Evolutionary conservation across 306 rosid species (phyloP).

Genomic region (Senna tora): DNA sequence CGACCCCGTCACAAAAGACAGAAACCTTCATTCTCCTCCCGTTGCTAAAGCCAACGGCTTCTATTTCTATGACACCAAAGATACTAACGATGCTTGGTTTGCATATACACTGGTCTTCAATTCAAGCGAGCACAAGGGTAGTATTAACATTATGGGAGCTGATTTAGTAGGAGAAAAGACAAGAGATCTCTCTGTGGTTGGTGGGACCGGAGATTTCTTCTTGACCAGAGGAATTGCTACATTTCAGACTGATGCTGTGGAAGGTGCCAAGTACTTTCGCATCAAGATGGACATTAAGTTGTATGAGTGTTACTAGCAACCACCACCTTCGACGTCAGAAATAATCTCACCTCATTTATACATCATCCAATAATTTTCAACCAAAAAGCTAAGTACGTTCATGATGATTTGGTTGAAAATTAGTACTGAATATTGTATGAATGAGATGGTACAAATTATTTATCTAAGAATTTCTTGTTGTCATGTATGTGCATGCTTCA

Average conservation of each 20-base stretch:
- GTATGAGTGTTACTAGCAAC: conserved; percentile 45
- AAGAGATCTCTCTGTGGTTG: conserved; percentile 59
- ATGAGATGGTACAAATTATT: too few species aligned
- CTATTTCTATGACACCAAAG: conserved; percentile 55
- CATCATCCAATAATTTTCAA: too few species aligned
- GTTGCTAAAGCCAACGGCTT: conserved; percentile 53
- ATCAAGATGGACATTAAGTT: conserved; percentile 58
- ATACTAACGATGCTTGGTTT: conserved; percentile 52
- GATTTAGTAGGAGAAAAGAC: conserved; percentile 45
- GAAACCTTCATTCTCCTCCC: conserved; percentile 35
- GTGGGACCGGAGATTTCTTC: conserved; percentile 64
- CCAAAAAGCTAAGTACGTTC: too few species aligned
- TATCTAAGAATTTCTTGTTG: neutral
- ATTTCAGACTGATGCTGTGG: conserved; percentile 39
- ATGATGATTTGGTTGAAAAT: too few species aligned
- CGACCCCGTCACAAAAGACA: conserved; percentile 47
- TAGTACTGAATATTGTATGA: too few species aligned
- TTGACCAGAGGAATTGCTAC: conserved; percentile 57
- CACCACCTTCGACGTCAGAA: neutral
- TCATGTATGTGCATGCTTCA: neutral
- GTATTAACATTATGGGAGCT: conserved; percentile 59
- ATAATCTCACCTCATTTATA: too few species aligned
- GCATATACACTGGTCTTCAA: conserved; percentile 57
- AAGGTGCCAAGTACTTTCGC: conserved; percentile 45
- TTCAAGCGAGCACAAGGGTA: conserved; percentile 53